Percentiles rank a stretch among this genome's conserved stretches.
These are phyloP conservation scores for Podochytrium sp. DNA, from an alignment of 192 early-diverging fungal genomes.

Conservation along the genomic window DNA sequence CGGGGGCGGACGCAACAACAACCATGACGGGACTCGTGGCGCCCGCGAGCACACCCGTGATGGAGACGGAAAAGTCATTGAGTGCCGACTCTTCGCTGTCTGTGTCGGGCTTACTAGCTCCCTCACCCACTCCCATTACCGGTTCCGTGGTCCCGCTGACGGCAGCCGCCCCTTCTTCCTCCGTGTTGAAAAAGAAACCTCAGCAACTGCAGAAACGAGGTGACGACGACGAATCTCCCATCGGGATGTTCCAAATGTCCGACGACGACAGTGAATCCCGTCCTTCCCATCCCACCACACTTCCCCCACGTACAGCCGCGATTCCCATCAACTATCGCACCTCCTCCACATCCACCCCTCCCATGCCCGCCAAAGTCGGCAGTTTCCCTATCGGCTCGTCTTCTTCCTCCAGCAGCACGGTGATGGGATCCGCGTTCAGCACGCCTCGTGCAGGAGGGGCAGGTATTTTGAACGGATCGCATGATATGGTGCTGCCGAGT, in stretches of 20 bases:
- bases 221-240: slow-evolving; percentile 4
- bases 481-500: not conserved
- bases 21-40: no score
- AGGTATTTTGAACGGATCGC: no score
- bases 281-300: not conserved
- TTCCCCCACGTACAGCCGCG: not conserved
- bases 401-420: not conserved
- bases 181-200: no score
- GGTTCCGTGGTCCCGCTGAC: no score
- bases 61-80: no score
- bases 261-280: slow-evolving; percentile 51
- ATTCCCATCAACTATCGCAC: slow-evolving; percentile 30
- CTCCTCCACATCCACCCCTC: not conserved
- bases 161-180: no score
- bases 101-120: no score
- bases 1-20: no score
- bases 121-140: no score
- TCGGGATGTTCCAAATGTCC: slow-evolving; percentile 57
- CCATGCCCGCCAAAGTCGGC: not conserved
- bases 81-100: no score
- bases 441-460: no score
- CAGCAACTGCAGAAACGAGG: slow-evolving; percentile 1
- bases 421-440: not conserved
- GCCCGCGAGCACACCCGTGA: no score
- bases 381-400: not conserved